Evolutionary conservation across 2,329 filamentous ascomycete species (phyloP), one percentile per base, ranked within the genome.

Genomic region (Hypoxylon sp.): DNA sequence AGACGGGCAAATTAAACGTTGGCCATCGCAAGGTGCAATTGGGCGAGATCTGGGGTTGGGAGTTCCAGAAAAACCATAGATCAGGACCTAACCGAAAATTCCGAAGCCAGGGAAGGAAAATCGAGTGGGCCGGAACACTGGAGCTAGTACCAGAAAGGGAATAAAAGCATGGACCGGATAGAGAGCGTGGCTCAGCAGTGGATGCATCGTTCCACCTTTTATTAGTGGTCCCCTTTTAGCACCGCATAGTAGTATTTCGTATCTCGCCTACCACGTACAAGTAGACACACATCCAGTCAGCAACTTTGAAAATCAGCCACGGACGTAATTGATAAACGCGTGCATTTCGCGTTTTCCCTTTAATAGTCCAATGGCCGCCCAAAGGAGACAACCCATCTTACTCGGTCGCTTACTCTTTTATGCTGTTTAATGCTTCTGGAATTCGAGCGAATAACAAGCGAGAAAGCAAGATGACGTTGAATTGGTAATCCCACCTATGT

Each of bases 1-100:
- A 72, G 66, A 64, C 48, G 55, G 53, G 66, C 35, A 72, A 73
- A 74, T 76, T 75, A 67, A 59, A 69, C 42, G 54, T 66, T 56
- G 58, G 57, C 59, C 60, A 69, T 42, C 55, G 37, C 53, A 49
- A 64, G 49, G 53, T 57, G 44, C 60, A 59, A 76, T 75, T 74
- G 73, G 73, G 60, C 57, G 51, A 69, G 64, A 68, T 71, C 49
- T 66, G 53, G 61, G 60, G 68, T 59, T 64, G 59, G 50, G 31
- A 59, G 56, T 69, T 62, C 69, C 62, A 57, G 57, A 62, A 56
- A 50, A 63, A 31, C 40, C 20, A 63, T 25, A 65, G 61, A 64
- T 53, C 44, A 50, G 58, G 68, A 55, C 35, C 68, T 54, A 66
- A 61, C 68, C 65, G 63, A 71, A 66, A 57, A 51, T 50, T 51